Base-by-base conservation (phyloP, 208 protist genomes). In the Trypanosoma conorhini region DNA sequence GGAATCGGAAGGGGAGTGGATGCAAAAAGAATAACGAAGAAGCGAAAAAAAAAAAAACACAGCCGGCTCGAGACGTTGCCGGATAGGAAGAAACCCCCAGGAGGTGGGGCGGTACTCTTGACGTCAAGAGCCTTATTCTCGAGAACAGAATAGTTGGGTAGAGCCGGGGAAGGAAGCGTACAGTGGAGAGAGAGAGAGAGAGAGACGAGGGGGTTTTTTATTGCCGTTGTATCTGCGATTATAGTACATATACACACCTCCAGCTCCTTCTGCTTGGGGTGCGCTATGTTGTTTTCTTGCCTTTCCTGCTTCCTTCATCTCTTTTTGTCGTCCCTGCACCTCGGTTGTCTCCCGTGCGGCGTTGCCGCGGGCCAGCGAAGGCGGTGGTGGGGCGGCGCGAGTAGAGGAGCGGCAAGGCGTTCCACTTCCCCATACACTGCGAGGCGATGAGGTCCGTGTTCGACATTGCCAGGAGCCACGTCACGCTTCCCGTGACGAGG, bases 391-490 rank as follows among this genome's bases (percentile, higher is more conserved):
- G 42, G 63, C 2, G 26, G 0, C 67, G 30, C 50, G 48, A 22
- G 50, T 7, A 59, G 15, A 72, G 22, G 44, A 28, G 35, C 52
- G 56, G 51, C 15, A 22, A 52, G 13, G 50, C 17, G 5, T 21
- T 22, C 19, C 38, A 35, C 22, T 40, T 40, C 13, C 4, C 31
- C 33, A 22, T 31, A 5, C 9, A 48, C 9, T 28, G 26, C 22
- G 35, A 44, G 31, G n/a, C 38, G 33, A 73, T 79, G 69, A 58
- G 50, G 31, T 79, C 74, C 42, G 74, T 62, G 21, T 79, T 72
- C 61, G 83, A 91, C 24, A 79, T 95, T 40, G 87, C 81, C 10
- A 82, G 77, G 59, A 72, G 77, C 26, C 90, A 93, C 74, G 50
- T 93, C 9, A 54, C 59, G 0, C 79, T 89, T 9, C 87, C 84